These are phyloP conservation scores for Penicillium sp. DNA, from an alignment of 2,329 filamentous ascomycete species.

Conservation along the genomic window DNA sequence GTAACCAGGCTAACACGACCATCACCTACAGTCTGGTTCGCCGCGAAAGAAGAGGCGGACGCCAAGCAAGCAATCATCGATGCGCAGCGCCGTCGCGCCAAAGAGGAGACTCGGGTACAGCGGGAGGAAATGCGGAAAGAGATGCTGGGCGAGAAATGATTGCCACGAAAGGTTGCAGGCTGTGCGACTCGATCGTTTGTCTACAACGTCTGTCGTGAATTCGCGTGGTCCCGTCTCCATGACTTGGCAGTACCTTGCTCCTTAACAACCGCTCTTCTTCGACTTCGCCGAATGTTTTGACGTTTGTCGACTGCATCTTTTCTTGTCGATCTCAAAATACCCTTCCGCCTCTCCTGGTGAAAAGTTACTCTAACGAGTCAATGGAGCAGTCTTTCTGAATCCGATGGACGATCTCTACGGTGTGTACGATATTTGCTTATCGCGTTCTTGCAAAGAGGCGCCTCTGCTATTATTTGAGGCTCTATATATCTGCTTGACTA, in stretches of 20 bases:
- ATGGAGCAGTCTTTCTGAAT: not conserved
- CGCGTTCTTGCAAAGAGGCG: not conserved
- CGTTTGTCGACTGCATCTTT: not conserved
- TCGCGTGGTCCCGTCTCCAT: not conserved
- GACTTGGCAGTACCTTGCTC: not conserved
- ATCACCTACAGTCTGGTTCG: constrained; percentile 38
- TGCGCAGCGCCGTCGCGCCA: constrained; percentile 22
- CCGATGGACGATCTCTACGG: constrained; percentile 13
- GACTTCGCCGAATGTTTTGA: not conserved
- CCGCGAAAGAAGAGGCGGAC: constrained; percentile 38
- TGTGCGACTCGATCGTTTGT: not conserved
- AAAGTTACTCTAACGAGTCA: not conserved
- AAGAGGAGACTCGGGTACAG: constrained; percentile 35
- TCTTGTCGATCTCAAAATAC: not conserved
- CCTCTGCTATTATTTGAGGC: not conserved
- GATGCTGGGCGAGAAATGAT: constrained; percentile 35
- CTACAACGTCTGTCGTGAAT: not conserved
- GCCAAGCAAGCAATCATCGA: constrained; percentile 26
- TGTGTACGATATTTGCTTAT: constrained; percentile 18
- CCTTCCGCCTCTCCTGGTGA: not conserved
- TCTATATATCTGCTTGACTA: not conserved
- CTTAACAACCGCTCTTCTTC: not conserved
- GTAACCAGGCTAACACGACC: constrained; percentile 1
- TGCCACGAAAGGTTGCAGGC: not conserved
- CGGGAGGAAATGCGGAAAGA: constrained; percentile 42